A percentile compares a stretch with the other conserved stretches of the same genome.
Evolutionary conservation across 2,329 filamentous ascomycete genomes (phyloP).

Genomic region (Cercospora nicotianae): DNA sequence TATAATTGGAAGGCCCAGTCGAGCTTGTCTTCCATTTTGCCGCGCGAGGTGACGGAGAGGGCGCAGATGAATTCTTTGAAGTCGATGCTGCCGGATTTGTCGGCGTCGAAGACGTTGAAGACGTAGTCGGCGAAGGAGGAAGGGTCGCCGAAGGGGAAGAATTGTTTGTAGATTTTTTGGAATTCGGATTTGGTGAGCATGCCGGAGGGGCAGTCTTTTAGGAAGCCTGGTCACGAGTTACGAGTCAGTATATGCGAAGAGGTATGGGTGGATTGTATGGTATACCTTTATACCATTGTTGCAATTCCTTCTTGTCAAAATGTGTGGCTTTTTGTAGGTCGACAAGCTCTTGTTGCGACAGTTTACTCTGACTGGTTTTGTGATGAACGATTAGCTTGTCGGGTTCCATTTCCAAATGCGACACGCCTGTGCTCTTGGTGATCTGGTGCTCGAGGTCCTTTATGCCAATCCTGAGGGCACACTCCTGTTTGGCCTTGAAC

Average conservation of each 20-base stretch:
- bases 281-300: conserved; percentile 98
- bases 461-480: conserved; percentile 37
- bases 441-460: conserved; percentile 37
- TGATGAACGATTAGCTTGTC: conserved; percentile 37
- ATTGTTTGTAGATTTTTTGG: conserved; percentile 99
- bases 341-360: conserved; percentile 90
- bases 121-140: conserved; percentile 98
- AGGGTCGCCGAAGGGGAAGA: conserved; percentile 97
- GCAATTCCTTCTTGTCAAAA: conserved; percentile 99
- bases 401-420: conserved; percentile 30
- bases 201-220: conserved; percentile 96
- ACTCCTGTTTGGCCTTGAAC: conserved; percentile 38
- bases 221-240: conserved; percentile 68
- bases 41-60: conserved; percentile 90
- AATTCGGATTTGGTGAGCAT: conserved; percentile 98
- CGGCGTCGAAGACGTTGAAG: conserved; percentile 97
- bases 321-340: conserved; percentile 97
- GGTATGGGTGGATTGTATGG: background rate
- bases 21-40: conserved; percentile 99
- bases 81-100: conserved; percentile 96
- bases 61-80: conserved; percentile 99
- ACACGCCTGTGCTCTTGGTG: conserved; percentile 32
- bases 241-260: background rate
- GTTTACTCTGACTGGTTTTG: conserved; percentile 83
- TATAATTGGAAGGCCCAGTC: conserved; percentile 99